These are phyloP conservation scores for Polyplosphaeria fusca DNA, from an alignment of 495 filamentous ascomycete genomes.

Conservation along the genomic window DNA sequence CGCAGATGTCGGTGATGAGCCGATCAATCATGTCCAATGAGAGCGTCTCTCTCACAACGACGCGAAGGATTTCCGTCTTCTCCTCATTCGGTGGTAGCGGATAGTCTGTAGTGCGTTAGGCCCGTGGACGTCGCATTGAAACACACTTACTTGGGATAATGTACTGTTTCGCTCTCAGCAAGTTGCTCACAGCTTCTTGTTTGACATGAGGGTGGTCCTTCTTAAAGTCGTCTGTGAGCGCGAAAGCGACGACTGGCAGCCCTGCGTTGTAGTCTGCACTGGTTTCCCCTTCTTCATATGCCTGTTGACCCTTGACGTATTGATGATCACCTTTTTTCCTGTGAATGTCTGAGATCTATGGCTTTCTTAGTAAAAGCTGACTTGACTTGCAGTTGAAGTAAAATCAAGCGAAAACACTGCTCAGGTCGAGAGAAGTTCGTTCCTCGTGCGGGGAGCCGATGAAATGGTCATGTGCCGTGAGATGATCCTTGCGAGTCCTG, in stretches of 20 bases:
- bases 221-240: conserved; percentile 61
- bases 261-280: conserved; percentile 64
- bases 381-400: too few relatives aligned
- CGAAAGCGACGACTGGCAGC: conserved; percentile 69
- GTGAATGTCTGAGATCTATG: conserved; percentile 64
- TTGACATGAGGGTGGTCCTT: conserved; percentile 61
- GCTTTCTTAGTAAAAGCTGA: too few relatives aligned
- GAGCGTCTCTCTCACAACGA: conserved; percentile 69
- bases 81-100: conserved; percentile 63
- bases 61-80: conserved; percentile 63
- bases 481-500: too few relatives aligned
- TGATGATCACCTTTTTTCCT: conserved; percentile 47
- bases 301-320: conserved; percentile 40
- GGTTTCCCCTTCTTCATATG: conserved; percentile 48
- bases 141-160: conserved; percentile 61
- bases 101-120: conserved; percentile 50
- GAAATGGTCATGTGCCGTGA: too few relatives aligned
- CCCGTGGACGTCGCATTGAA: not conserved
- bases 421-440: too few relatives aligned
- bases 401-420: too few relatives aligned
- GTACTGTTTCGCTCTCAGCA: conserved; percentile 67
- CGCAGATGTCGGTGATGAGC: conserved; percentile 54
- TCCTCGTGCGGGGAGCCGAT: too few relatives aligned
- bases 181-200: conserved; percentile 62
- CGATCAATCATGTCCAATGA: conserved; percentile 64